phyloP scores from a whole-genome alignment of 352 stramenopile genomes.

The Albugo candida region DNA sequence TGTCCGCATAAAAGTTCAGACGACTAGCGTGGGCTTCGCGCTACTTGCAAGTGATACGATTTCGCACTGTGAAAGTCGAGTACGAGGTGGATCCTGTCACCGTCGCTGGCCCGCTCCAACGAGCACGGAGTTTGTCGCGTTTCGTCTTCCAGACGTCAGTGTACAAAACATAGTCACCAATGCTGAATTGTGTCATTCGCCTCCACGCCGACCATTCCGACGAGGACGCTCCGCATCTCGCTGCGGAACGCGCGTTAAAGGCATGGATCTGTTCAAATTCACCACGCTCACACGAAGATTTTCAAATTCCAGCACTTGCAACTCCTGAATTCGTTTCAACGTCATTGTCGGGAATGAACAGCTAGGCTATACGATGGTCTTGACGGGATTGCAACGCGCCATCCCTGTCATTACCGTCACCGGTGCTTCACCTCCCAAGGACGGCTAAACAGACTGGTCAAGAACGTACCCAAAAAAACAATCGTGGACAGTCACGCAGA shows the following conservation, averaged over 20 bases:
- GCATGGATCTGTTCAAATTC: background rate
- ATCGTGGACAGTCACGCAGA: background rate
- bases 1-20: background rate
- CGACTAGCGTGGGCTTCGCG: background rate
- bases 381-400: background rate
- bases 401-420: slow-evolving; percentile 2
- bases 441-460: slow-evolving; percentile 1
- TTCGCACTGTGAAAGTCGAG: background rate
- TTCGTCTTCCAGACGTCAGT: background rate
- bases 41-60: background rate
- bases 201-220: no score
- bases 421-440: slow-evolving; percentile 1
- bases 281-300: background rate
- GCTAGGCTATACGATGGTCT: background rate
- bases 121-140: background rate
- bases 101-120: background rate
- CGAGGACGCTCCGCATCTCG: background rate
- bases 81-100: background rate
- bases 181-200: background rate
- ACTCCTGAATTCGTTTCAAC: no score
- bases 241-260: background rate
- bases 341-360: background rate
- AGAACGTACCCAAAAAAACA: background rate
- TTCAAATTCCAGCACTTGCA: background rate
- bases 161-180: background rate